Evolutionary conservation across 495 filamentous ascomycete genomes (phyloP), one percentile per base, ranked within the genome.

Genomic region (Penicillium goetzii): DNA sequence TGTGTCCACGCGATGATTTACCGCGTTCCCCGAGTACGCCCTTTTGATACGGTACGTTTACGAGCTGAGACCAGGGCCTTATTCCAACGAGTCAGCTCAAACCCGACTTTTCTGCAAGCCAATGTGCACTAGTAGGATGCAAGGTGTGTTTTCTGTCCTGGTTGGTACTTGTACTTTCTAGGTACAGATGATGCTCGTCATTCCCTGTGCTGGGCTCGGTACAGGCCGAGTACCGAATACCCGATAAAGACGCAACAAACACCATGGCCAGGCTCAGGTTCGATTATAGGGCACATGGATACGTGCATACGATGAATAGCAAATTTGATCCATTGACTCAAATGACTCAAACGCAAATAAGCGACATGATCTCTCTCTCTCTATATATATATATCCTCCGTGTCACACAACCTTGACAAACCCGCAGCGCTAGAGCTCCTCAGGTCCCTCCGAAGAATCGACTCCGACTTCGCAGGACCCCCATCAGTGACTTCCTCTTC

Each of bases 1-100:
- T 67, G 66, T 68, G 60, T 65, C 41, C 74, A 74, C 74, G 75
- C 75, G 76, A 75, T 72, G 70, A 68, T 68, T 74, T 76, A 75
- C 76, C 75, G 75, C 68, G 72, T 74, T 73, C 65, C 66, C 67
- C 67, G 63, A 61, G 53, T 72, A 68, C 60, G 59, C 62, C 53
- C 50, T 32, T 33, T 28, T 32, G 30, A 60, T 69, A 66, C 43
- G 43, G 60, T 61, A 67, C 61, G 58, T 68, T 59, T 58, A 65
- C 59, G 21, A 25, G 28, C 47, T 55, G 40, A 56, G 49, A 63
- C 59, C 60, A 68, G 57, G 41, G 15, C 25, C 34, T 57, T 26
- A 43, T 32, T 69, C 17, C 17, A 41, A 65, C 43, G n/a, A 41
- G 53, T 64, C 65, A 61, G 33, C 36, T 54, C 2, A n/a, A 33